phyloP scores from a whole-genome alignment of 1,284 basidiomycete species.

The Macrocybe sp. region DNA sequence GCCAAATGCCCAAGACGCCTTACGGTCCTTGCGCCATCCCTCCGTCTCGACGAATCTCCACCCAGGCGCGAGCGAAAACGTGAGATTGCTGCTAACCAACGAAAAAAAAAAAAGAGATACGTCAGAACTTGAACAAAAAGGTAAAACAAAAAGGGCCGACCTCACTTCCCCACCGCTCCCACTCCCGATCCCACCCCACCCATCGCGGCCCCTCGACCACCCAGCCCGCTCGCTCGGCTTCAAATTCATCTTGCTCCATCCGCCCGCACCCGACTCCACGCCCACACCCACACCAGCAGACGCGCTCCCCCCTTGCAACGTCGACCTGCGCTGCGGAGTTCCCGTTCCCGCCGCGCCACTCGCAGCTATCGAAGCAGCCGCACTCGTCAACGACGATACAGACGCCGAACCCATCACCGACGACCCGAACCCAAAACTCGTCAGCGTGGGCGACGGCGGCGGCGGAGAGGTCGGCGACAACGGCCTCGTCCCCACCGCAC shows the following conservation, averaged over 20 bases:
- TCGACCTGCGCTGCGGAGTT: too few relatives aligned
- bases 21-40: slow-evolving; percentile 65
- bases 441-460: too few relatives aligned
- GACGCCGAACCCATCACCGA: too few relatives aligned
- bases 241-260: slow-evolving; percentile 58
- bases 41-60: slow-evolving; percentile 73
- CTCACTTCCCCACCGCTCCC: slow-evolving; percentile 21
- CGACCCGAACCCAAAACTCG: too few relatives aligned
- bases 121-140: slow-evolving; percentile 1
- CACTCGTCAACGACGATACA: too few relatives aligned
- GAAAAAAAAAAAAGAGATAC: slow-evolving; percentile 5
- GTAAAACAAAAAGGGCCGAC: slow-evolving; percentile 54
- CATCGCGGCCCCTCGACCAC: slow-evolving; percentile 71
- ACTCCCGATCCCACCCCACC: slow-evolving; percentile 54
- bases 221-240: slow-evolving; percentile 48
- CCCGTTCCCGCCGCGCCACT: too few relatives aligned
- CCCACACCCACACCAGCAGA: too few relatives aligned
- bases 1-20: slow-evolving; percentile 48
- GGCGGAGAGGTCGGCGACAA: too few relatives aligned
- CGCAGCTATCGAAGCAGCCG: too few relatives aligned
- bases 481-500: too few relatives aligned
- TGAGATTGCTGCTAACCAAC: slow-evolving; percentile 62
- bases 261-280: slow-evolving; percentile 19
- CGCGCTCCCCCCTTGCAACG: too few relatives aligned
- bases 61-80: slow-evolving; percentile 62